Percentiles rank a stretch among this genome's conserved stretches.
Evolutionary conservation across 495 filamentous ascomycete species (phyloP).

Genomic region (Penicillium desertorum): DNA sequence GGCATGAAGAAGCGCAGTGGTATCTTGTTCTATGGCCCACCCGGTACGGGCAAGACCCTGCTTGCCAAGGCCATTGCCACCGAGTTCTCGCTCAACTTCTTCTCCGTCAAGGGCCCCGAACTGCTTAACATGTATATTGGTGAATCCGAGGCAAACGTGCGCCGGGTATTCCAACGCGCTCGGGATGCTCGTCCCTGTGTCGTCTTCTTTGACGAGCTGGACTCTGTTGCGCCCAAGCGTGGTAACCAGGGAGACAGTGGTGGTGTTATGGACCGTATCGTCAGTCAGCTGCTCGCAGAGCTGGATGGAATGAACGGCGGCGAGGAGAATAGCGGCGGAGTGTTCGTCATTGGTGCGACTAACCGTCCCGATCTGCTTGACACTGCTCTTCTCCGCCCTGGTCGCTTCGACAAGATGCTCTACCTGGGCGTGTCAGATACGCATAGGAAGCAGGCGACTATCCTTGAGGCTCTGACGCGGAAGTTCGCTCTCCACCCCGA

Average conservation of each 20-base stretch:
- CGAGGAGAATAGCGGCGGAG: conserved; percentile 78
- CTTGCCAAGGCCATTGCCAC: conserved; percentile 98
- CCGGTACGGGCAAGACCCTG: conserved; percentile 94
- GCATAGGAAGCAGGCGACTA: conserved; percentile 92
- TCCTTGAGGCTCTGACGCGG: conserved; percentile 88
- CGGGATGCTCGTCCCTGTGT: conserved; percentile 95
- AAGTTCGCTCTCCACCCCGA: conserved; percentile 83
- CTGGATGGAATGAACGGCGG: conserved; percentile 97
- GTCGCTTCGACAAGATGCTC: conserved; percentile 98
- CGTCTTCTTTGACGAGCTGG: conserved; percentile 97
- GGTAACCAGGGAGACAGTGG: conserved; percentile 98
- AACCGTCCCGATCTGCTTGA: conserved; percentile 94
- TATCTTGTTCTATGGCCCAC: conserved; percentile 96
- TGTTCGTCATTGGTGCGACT: conserved; percentile 97
- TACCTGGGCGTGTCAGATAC: conserved; percentile 96
- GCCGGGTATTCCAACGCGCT: conserved; percentile 91
- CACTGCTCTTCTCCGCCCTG: conserved; percentile 84
- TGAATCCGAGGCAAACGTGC: conserved; percentile 96
- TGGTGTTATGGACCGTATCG: conserved; percentile 98
- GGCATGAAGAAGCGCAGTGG: conserved; percentile 99
- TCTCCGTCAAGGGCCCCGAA: conserved; percentile 97
- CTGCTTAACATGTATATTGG: conserved; percentile 99
- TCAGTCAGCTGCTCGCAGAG: conserved; percentile 91
- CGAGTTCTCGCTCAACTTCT: conserved; percentile 98
- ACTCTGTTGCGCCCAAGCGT: conserved; percentile 94